A percentile compares a stretch with the other conserved stretches of the same genome.
Evolutionary conservation across 2,329 filamentous ascomycete species (phyloP).

Genomic region (Fusarium mangiferae): DNA sequence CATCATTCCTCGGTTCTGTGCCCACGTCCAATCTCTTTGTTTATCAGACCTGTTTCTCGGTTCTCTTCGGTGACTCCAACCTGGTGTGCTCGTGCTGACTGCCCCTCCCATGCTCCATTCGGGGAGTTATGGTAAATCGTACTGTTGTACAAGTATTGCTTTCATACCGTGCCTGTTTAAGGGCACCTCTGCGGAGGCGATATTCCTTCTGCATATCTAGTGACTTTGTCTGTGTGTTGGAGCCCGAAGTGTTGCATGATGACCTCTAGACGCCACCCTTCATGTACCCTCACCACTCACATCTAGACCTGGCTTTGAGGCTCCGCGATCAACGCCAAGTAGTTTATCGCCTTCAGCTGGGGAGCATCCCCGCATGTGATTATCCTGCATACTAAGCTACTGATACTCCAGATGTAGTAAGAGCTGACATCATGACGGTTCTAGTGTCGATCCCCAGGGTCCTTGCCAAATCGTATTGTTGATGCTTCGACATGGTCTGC

Average conservation of each 20-base stretch:
- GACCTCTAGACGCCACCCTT: not conserved
- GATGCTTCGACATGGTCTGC: not conserved
- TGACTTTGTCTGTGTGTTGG: not conserved
- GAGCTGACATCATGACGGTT: constrained; percentile 29
- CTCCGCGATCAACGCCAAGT: constrained; percentile 24
- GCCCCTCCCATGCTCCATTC: constrained; percentile 17
- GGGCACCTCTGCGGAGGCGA: not conserved
- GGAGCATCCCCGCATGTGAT: constrained; percentile 23
- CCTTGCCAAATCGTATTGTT: constrained; percentile 6
- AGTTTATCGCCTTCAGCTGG: constrained; percentile 12
- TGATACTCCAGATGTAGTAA: constrained; percentile 29
- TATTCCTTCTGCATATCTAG: not conserved
- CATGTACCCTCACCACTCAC: not conserved
- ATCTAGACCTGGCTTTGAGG: constrained; percentile 9
- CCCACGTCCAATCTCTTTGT: not conserved
- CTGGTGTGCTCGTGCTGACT: constrained; percentile 9
- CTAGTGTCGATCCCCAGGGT: constrained; percentile 29
- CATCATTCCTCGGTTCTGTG: constrained; percentile 9
- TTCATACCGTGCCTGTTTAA: not conserved
- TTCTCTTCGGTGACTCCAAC: constrained; percentile 7
- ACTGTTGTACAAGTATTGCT: not conserved
- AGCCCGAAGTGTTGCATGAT: not conserved
- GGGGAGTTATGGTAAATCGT: constrained; percentile 25
- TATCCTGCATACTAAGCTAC: constrained; percentile 18
- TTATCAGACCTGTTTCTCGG: not conserved